phyloP scores from a whole-genome alignment of 139 green algal genomes.

The Picochlorum sp. region DNA sequence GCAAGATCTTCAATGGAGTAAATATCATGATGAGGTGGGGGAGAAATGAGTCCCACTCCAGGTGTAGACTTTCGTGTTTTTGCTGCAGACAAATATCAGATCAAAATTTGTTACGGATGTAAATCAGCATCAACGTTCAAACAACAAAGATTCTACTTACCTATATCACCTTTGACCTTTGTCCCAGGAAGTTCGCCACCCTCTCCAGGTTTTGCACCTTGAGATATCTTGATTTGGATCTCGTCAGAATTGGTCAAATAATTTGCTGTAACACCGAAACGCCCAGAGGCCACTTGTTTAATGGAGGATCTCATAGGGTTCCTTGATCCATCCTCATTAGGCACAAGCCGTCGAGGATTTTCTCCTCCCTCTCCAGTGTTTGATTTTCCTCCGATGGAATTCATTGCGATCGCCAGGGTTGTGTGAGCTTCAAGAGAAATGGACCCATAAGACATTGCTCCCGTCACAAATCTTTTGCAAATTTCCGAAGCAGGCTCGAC shows the following conservation, averaged over 20 bases:
- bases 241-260: slow-evolving; percentile 95
- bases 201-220: slow-evolving; percentile 73
- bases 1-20: slow-evolving; percentile 99
- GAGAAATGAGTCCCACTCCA: slow-evolving; percentile 82
- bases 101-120: slow-evolving; percentile 44
- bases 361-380: slow-evolving; percentile 84
- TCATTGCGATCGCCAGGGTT: slow-evolving; percentile 90
- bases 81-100: slow-evolving; percentile 20
- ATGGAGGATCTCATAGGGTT: slow-evolving; percentile 84
- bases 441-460: slow-evolving; percentile 72
- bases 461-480: slow-evolving; percentile 88
- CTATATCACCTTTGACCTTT: slow-evolving; percentile 67
- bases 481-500: slow-evolving; percentile 83
- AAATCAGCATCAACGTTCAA: not conserved
- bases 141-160: not conserved
- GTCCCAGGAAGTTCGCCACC: slow-evolving; percentile 86
- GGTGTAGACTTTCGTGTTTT: slow-evolving; percentile 75
- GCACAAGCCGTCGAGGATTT: slow-evolving; percentile 74
- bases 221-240: slow-evolving; percentile 92
- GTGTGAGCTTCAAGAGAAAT: slow-evolving; percentile 91
- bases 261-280: slow-evolving; percentile 86
- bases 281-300: slow-evolving; percentile 78
- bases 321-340: slow-evolving; percentile 59
- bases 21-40: slow-evolving; percentile 97
- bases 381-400: slow-evolving; percentile 81